Evolutionary conservation across 2,329 filamentous ascomycete species (phyloP).

Genomic region (Gaeumannomyces tritici): DNA sequence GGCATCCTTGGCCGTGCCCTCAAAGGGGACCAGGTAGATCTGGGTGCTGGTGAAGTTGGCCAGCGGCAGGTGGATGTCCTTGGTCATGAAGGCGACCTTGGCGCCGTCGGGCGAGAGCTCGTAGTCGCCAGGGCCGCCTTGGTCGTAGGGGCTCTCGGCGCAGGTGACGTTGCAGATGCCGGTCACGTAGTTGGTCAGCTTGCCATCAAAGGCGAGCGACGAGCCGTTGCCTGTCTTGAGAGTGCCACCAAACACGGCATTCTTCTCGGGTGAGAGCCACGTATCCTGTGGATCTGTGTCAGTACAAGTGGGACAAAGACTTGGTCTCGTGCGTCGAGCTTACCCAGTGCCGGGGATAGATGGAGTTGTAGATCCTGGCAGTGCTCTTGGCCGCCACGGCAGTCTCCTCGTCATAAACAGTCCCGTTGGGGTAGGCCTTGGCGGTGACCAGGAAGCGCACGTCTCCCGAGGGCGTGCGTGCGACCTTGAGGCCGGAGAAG

Average conservation of each 20-base stretch:
- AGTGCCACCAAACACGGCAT: constrained; percentile 51
- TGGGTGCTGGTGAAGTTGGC: constrained; percentile 39
- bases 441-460: constrained; percentile 34
- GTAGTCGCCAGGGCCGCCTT: constrained; percentile 48
- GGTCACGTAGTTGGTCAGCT: constrained; percentile 23
- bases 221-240: constrained; percentile 22
- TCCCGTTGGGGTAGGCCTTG: constrained; percentile 46
- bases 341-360: constrained; percentile 49
- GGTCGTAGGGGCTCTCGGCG: constrained; percentile 36
- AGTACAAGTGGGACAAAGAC: background rate
- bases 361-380: constrained; percentile 44
- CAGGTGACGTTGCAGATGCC: constrained; percentile 22
- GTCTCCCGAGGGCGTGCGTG: constrained; percentile 18
- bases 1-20: constrained; percentile 18
- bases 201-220: constrained; percentile 16
- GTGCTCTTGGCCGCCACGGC: constrained; percentile 34
- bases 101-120: constrained; percentile 39
- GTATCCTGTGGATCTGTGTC: constrained; percentile 26
- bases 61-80: constrained; percentile 42
- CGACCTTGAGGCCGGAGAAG: constrained; percentile 26
- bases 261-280: constrained; percentile 44
- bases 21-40: constrained; percentile 23
- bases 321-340: background rate
- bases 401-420: constrained; percentile 42
- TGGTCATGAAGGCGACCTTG: constrained; percentile 43